phyloP scores from a whole-genome alignment of 495 filamentous ascomycete genomes.

The Mytilinidion resinicola region DNA sequence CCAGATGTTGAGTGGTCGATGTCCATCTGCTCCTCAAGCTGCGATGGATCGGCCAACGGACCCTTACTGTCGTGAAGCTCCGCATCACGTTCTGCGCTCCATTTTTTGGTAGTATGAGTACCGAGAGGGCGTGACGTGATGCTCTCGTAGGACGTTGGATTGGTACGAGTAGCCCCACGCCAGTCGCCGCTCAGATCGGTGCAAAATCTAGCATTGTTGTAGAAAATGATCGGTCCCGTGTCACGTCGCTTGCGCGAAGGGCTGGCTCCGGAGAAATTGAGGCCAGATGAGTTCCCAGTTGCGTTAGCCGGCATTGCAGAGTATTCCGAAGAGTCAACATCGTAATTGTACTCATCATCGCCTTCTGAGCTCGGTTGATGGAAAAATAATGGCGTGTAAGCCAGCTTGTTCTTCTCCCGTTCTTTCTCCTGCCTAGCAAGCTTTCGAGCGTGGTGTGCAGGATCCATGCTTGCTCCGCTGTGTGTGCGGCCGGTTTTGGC shows the following conservation, averaged over 20 bases:
- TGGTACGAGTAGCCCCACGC: neutral
- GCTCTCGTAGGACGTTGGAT: slow-evolving; percentile 9
- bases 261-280: slow-evolving; percentile 32
- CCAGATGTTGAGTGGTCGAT: slow-evolving; percentile 11
- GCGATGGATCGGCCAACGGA: neutral
- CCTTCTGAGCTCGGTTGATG: slow-evolving; percentile 30
- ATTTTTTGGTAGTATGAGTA: too few species aligned
- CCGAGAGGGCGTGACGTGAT: slow-evolving; percentile 16
- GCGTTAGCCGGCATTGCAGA: slow-evolving; percentile 13
- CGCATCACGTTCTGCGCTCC: neutral
- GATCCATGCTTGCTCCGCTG: slow-evolving; percentile 5
- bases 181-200: slow-evolving; percentile 67
- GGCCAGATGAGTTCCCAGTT: slow-evolving; percentile 29
- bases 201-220: slow-evolving; percentile 66
- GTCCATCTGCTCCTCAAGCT: slow-evolving; percentile 2
- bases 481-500: slow-evolving; percentile 1
- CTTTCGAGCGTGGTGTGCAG: neutral
- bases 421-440: slow-evolving; percentile 4
- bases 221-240: slow-evolving; percentile 74
- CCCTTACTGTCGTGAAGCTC: neutral
- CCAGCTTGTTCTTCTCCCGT: slow-evolving; percentile 21
- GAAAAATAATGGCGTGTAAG: slow-evolving; percentile 38
- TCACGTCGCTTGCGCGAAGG: slow-evolving; percentile 42
- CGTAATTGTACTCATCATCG: slow-evolving; percentile 20
- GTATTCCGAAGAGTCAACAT: slow-evolving; percentile 8